phyloP scores from a whole-genome alignment of 352 stramenopile species.

The Phytophthora pisi region DNA sequence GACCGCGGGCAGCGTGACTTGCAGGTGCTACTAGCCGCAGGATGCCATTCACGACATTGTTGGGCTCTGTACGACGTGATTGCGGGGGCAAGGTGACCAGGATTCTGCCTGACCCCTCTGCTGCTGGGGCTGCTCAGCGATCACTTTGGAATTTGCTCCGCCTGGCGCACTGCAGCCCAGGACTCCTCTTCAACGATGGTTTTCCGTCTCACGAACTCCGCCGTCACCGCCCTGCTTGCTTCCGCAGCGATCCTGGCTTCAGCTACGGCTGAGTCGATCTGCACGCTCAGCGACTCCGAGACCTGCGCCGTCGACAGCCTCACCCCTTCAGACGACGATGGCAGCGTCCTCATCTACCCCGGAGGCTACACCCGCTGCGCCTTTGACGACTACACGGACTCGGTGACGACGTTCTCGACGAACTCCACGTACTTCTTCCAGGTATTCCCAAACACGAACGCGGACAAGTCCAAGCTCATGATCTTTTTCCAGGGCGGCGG shows the following conservation, averaged over 20 bases:
- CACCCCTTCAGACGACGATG: slow-evolving; percentile 30
- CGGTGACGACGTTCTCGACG: slow-evolving; percentile 38
- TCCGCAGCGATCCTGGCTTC: slow-evolving; percentile 14
- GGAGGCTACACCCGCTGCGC: slow-evolving; percentile 56
- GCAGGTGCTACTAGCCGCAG: slow-evolving; percentile 7
- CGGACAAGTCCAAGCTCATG: slow-evolving; percentile 64
- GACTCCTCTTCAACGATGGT: slow-evolving; percentile 22
- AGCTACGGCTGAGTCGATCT: slow-evolving; percentile 29
- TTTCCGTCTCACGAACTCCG: slow-evolving; percentile 11
- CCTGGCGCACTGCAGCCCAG: slow-evolving; percentile 15
- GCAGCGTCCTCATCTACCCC: slow-evolving; percentile 51
- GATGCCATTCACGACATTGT: slow-evolving; percentile 24
- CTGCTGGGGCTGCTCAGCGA: background rate
- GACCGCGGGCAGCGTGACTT: slow-evolving; percentile 18
- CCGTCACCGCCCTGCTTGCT: slow-evolving; percentile 11
- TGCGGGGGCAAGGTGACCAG: slow-evolving; percentile 7
- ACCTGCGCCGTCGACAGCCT: slow-evolving; percentile 37
- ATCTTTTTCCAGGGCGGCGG: slow-evolving; percentile 70
- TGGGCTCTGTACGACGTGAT: slow-evolving; percentile 28
- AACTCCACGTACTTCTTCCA: slow-evolving; percentile 67
- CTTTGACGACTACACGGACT: slow-evolving; percentile 49
- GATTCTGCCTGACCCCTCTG: slow-evolving; percentile 5
- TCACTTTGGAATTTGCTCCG: slow-evolving; percentile 34
- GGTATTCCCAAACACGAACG: slow-evolving; percentile 47
- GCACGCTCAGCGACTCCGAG: slow-evolving; percentile 36